Percentiles rank a stretch among this genome's conserved stretches.
Evolutionary conservation across 1,284 basidiomycete genomes (phyloP).

Genomic region (Pisolithus thermaeus): DNA sequence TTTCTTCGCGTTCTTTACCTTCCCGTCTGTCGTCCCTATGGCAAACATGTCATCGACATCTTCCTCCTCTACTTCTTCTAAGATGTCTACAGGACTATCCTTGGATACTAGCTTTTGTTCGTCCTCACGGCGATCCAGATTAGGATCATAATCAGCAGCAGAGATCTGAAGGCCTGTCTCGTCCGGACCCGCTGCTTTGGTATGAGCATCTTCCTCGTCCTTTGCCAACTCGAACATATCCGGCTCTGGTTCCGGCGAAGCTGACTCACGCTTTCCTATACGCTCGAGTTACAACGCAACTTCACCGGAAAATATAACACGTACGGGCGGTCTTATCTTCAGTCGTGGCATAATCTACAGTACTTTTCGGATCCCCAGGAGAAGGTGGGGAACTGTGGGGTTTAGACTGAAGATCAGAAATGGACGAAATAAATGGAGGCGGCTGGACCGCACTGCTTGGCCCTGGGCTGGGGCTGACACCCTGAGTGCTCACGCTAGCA

Average conservation of each 20-base stretch:
- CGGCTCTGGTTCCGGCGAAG: slow-evolving; percentile 45
- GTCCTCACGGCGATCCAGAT: slow-evolving; percentile 76
- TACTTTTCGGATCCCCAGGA: slow-evolving; percentile 17
- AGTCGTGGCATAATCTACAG: slow-evolving; percentile 2
- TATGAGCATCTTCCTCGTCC: slow-evolving; percentile 43
- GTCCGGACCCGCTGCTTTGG: slow-evolving; percentile 37
- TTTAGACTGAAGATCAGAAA: slow-evolving; percentile 60
- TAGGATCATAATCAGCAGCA: slow-evolving; percentile 92
- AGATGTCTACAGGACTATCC: slow-evolving; percentile 42
- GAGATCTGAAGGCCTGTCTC: slow-evolving; percentile 67
- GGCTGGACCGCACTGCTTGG: slow-evolving; percentile 69
- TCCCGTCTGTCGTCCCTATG: slow-evolving; percentile 49
- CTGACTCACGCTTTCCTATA: slow-evolving; percentile 44
- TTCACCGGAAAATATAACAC: slow-evolving; percentile 8
- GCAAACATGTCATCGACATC: slow-evolving; percentile 92
- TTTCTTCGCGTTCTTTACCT: slow-evolving; percentile 57
- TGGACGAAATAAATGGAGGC: slow-evolving; percentile 49
- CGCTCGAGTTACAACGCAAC: slow-evolving; percentile 3
- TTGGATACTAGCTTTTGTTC: slow-evolving; percentile 63
- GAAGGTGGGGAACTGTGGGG: slow-evolving; percentile 40
- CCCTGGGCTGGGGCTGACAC: slow-evolving; percentile 49
- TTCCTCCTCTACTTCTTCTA: slow-evolving; percentile 60
- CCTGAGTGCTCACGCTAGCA: slow-evolving; percentile 34
- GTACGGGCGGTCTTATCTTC: slow-evolving; percentile 25
- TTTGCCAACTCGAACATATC: slow-evolving; percentile 57